Percentiles rank a stretch among this genome's conserved stretches.
Evolutionary conservation across 441 rosid genomes (phyloP).

Genomic region (Bocquillonia castaneifolia): DNA sequence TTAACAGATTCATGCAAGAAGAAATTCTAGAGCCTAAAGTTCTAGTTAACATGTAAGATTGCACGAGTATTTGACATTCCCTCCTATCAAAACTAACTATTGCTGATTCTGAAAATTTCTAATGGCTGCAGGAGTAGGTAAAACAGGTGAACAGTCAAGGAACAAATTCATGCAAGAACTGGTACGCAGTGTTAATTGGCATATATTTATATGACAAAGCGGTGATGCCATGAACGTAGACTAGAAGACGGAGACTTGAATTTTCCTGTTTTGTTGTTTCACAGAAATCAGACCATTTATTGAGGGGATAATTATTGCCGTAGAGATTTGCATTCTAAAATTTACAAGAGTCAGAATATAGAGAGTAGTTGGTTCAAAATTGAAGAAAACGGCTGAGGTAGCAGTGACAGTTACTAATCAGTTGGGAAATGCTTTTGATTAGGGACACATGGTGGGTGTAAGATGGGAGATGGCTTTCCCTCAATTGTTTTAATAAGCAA

Average conservation of each 20-base stretch:
- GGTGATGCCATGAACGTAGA: conserved; percentile 15
- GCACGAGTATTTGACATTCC: conserved; percentile 3
- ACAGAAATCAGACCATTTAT: neutral
- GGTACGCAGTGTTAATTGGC: neutral
- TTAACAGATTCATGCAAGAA: neutral
- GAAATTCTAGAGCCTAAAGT: neutral
- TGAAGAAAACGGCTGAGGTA: conserved; percentile 31
- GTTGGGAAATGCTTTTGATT: conserved; percentile 5
- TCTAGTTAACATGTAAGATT: neutral
- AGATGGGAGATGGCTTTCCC: conserved; percentile 38
- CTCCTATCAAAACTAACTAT: conserved; percentile 6
- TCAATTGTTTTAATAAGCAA: conserved; percentile 30
- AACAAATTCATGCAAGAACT: conserved; percentile 8
- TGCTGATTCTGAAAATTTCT: neutral
- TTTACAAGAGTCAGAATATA: neutral
- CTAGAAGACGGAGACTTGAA: neutral
- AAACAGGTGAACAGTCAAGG: conserved; percentile 34
- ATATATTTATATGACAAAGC: neutral
- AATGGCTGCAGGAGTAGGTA: conserved; percentile 28
- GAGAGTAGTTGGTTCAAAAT: neutral
- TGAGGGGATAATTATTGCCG: neutral
- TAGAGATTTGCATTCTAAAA: neutral
- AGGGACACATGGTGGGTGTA: conserved; percentile 29
- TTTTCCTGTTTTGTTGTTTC: no score
- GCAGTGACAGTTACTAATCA: conserved; percentile 26